Evolutionary conservation across 2,329 filamentous ascomycete species (phyloP).

Genomic region (Hypomyces perniciosus): DNA sequence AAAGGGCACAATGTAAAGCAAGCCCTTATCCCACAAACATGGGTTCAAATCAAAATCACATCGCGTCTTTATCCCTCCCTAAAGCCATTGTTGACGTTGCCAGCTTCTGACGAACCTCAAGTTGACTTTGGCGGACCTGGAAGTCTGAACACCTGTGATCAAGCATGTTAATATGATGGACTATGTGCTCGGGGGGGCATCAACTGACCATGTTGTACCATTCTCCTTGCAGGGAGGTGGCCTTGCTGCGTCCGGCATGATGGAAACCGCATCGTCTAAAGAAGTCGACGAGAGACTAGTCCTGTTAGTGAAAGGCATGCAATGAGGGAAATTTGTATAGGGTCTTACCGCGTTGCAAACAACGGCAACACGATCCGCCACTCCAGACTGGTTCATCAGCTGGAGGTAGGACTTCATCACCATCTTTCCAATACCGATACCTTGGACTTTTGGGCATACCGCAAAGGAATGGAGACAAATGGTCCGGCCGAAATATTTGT

Average conservation of each 20-base stretch:
- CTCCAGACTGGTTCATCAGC: slow-evolving; percentile 62
- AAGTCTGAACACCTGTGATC: slow-evolving; percentile 2
- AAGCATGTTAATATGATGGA: neutral
- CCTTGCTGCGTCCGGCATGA: slow-evolving; percentile 61
- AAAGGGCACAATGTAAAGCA: neutral
- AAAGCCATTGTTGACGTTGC: too few species aligned
- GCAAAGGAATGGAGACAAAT: slow-evolving; percentile 79
- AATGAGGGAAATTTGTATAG: neutral
- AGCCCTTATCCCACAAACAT: neutral
- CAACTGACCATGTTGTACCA: slow-evolving; percentile 73
- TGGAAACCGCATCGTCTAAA: slow-evolving; percentile 73
- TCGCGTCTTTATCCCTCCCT: too few species aligned
- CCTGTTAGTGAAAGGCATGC: slow-evolving; percentile 3
- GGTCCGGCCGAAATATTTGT: slow-evolving; percentile 67
- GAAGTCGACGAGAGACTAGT: slow-evolving; percentile 60
- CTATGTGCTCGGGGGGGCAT: neutral
- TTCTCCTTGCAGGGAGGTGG: slow-evolving; percentile 68
- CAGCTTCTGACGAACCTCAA: too few species aligned
- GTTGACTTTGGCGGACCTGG: neutral
- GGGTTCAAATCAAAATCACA: neutral
- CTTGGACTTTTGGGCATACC: slow-evolving; percentile 68
- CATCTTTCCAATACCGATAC: slow-evolving; percentile 65
- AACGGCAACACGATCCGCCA: slow-evolving; percentile 67
- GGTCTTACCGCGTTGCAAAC: slow-evolving; percentile 63
- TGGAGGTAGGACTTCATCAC: slow-evolving; percentile 73